phyloP scores from a whole-genome alignment of 768 basidiomycete genomes.

The Lactarius pseudohatsudake region DNA sequence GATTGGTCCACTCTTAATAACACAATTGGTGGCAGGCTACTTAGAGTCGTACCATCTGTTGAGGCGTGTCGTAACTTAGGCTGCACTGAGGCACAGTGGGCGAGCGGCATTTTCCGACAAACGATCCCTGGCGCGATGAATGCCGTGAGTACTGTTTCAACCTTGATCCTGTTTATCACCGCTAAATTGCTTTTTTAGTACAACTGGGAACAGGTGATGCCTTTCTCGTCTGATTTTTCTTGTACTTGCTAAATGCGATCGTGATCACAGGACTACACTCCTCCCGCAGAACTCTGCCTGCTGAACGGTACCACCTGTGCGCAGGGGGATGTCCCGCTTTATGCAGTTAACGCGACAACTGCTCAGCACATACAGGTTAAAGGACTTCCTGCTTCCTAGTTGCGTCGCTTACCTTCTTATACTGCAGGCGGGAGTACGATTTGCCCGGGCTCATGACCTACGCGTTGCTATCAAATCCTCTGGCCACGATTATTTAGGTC shows the following conservation, averaged over 20 bases:
- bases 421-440: conserved; percentile 34
- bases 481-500: conserved; percentile 46
- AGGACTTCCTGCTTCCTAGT: too few species aligned
- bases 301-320: conserved; percentile 22
- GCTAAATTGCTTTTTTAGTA: conserved; percentile 3
- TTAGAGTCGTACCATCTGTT: conserved; percentile 24
- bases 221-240: neutral
- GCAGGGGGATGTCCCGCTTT: conserved; percentile 26
- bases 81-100: conserved; percentile 26
- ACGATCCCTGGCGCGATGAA: conserved; percentile 27
- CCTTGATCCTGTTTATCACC: neutral
- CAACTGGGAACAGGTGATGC: conserved; percentile 28
- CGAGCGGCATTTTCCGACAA: conserved; percentile 24
- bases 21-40: conserved; percentile 15
- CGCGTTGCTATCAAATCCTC: conserved; percentile 37
- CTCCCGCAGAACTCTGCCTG: conserved; percentile 22
- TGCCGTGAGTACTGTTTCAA: conserved; percentile 10
- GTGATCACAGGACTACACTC: conserved; percentile 11
- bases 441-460: conserved; percentile 35
- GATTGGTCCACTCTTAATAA: conserved; percentile 25
- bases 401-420: neutral
- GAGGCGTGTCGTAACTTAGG: conserved; percentile 10
- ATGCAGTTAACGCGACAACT: conserved; percentile 26
- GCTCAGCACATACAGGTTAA: conserved; percentile 24
- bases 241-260: neutral